Conservation (phyloP, 1,284 basidiomycete species). For the Cutaneotrichosporon dermatis region DNA sequence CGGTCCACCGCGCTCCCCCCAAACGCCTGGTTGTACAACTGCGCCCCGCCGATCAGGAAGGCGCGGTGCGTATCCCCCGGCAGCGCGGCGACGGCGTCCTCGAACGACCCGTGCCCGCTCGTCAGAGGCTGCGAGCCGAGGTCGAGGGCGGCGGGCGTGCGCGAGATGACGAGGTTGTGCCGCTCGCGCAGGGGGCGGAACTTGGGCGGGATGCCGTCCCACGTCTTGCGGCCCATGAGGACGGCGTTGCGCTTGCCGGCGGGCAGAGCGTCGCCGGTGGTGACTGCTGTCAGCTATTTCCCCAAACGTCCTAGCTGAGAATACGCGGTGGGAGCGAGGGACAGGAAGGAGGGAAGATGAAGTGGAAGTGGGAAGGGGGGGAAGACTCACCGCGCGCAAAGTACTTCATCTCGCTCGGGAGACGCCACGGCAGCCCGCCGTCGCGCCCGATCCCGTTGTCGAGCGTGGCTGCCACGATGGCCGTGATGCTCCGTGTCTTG, state of each 20-base stretch:
- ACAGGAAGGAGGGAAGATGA: conserved; percentile 18
- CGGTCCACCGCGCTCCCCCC: conserved; percentile 59
- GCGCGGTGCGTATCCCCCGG: conserved; percentile 27
- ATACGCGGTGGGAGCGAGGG: too few relatives aligned
- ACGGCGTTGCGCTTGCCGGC: conserved; percentile 63
- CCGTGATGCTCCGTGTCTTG: conserved; percentile 55
- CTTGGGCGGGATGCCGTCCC: conserved; percentile 92
- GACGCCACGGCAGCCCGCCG: conserved; percentile 76
- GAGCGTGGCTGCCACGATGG: conserved; percentile 88
- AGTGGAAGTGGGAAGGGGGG: conserved; percentile 36
- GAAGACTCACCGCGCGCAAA: conserved; percentile 62
- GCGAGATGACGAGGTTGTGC: conserved; percentile 76
- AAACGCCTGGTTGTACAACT: conserved; percentile 71
- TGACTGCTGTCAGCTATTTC: conserved; percentile 30
- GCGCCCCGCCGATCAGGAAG: conserved; percentile 88
- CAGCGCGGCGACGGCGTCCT: conserved; percentile 30
- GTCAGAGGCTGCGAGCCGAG: conserved; percentile 55
- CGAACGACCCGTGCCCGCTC: conserved; percentile 33
- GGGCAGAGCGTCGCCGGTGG: conserved; percentile 40
- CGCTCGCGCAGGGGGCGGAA: conserved; percentile 77
- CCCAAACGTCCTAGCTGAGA: too few relatives aligned
- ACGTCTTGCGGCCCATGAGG: conserved; percentile 95
- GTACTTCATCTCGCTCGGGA: conserved; percentile 88
- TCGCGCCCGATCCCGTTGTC: conserved; percentile 81
- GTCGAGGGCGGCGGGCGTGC: conserved; percentile 54